Conservation (phyloP, 1,139 yeast species). For the Hyphopichia khmerensis region DNA sequence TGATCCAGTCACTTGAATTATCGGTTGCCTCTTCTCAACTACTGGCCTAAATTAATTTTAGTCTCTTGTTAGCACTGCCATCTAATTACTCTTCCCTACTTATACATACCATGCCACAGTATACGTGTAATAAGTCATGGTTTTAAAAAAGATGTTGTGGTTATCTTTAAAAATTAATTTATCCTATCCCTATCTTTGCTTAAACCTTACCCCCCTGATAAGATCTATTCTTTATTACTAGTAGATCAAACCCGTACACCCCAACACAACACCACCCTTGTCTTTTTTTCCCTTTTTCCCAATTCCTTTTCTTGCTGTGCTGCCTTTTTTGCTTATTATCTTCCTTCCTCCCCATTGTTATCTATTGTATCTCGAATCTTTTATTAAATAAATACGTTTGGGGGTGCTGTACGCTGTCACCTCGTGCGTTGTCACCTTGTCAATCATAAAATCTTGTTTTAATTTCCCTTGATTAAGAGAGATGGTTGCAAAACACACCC, state of each 20-base stretch:
- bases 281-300: not conserved
- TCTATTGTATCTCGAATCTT: too few species aligned
- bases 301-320: not conserved
- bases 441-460: too few species aligned
- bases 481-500: too few species aligned
- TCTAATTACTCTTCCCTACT: not conserved
- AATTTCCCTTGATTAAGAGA: too few species aligned
- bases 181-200: not conserved
- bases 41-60: not conserved
- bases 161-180: not conserved
- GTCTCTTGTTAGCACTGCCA: not conserved
- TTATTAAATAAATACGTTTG: too few species aligned
- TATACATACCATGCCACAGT: constrained; percentile 17
- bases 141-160: not conserved
- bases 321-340: too few species aligned
- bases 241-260: not conserved
- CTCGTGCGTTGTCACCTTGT: too few species aligned
- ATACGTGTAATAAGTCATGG: constrained; percentile 14
- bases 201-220: not conserved
- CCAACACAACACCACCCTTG: not conserved
- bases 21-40: not conserved
- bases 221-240: too few species aligned
- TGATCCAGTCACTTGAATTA: constrained; percentile 29
- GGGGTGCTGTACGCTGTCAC: too few species aligned
- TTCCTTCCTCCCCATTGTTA: too few species aligned